Evolutionary conservation across 208 protist species (phyloP), one percentile per base, ranked within the genome.

Genomic region (Acanthamoeba royreba): DNA sequence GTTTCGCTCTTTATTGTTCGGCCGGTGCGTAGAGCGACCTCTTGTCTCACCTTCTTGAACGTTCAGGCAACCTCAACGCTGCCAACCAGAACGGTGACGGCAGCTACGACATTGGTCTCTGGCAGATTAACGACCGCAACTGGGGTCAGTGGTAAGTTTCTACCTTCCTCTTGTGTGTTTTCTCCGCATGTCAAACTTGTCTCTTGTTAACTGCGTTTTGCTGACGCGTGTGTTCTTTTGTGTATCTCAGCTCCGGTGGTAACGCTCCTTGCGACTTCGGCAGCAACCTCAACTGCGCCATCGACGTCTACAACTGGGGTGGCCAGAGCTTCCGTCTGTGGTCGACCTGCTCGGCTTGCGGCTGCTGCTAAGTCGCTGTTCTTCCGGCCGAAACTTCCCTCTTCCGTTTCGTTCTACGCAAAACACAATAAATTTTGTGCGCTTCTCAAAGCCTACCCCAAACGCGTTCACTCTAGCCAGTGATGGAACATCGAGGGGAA

Each of bases 41-140:
- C n/a, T n/a, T n/a, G n/a, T 74, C 63, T 74, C 42, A 19, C 33
- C 19, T 19, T 9, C 49, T 9, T 74, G 17, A 9, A 25, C 49
- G 49, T 19, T 9, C 33, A 74, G 63, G 63, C 25, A 40, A 74
- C 63, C 63, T 74, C 28, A 74, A 74, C 63, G 63, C 63, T 40
- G 63, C 63, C 63, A 93, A 93, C 46, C 85, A 93, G 55, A 93
- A 93, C 63, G 7, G 38, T 42, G 88, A 93, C 33, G 91, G 85
- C 74, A 81, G 47, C 46, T 93, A 93, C 49, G 91, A 93, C 88
- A 19, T 93, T 79, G 91, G 91, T 93, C 88, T 93, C 42, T 93
- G 91, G 91, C 91, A 93, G 63, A 93, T 93, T 38, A 93, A 93
- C 58, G 49, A 61, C 74, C 52, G 35, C 28, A 93, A 93, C 91